Conservation (phyloP, 345 rosid genomes). For the rapeseed (Brassica napus) region DNA sequence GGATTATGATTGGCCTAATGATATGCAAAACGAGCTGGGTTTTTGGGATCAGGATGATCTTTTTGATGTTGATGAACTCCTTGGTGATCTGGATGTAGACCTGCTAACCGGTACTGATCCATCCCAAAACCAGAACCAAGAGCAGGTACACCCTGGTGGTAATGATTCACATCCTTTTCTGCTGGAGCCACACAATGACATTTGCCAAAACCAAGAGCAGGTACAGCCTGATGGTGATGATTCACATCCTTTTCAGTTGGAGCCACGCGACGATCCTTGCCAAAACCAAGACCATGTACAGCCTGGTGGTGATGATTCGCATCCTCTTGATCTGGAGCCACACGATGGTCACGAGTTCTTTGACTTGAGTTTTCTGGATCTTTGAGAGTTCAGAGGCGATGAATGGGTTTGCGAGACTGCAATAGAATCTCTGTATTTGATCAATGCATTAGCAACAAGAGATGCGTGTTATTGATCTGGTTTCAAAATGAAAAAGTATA, state of each 20-base stretch:
- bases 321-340: conserved; percentile 33
- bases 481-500: not conserved
- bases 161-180: conserved; percentile 19
- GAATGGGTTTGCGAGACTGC: conserved; percentile 13
- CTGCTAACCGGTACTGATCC: conserved; percentile 6
- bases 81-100: conserved; percentile 39
- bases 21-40: not conserved
- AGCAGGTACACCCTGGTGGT: not conserved
- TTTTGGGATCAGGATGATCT: conserved; percentile 44
- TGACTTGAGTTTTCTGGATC: conserved; percentile 23
- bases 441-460: not conserved
- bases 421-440: not conserved
- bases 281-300: not conserved
- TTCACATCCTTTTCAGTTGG: conserved; percentile 26
- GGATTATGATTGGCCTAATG: conserved; percentile 31
- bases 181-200: conserved; percentile 18
- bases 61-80: conserved; percentile 62
- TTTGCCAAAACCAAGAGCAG: not conserved
- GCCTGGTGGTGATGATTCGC: not conserved
- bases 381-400: conserved; percentile 17
- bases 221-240: not conserved
- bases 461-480: not conserved
- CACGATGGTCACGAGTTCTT: conserved; percentile 27
- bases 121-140: conserved; percentile 2
- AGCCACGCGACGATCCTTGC: not conserved